phyloP scores from a whole-genome alignment of 1,284 basidiomycete species.

The Exobasidium cylindrosporum region DNA sequence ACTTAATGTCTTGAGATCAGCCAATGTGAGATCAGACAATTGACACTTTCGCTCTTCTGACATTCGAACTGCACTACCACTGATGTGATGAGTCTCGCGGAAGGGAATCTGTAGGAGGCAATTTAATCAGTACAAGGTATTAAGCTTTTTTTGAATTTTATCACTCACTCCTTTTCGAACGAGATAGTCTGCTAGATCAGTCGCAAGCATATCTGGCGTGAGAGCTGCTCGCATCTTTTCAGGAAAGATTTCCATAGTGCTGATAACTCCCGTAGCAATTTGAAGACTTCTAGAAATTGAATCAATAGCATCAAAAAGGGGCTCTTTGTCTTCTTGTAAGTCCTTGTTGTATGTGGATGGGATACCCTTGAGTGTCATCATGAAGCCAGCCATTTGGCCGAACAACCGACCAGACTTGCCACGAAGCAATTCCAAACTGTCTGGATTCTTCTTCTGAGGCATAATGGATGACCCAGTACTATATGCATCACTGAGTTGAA shows the following conservation, averaged over 20 bases:
- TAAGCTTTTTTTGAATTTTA: background rate
- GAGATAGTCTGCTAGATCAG: conserved; percentile 94
- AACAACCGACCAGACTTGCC: conserved; percentile 93
- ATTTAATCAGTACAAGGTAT: background rate
- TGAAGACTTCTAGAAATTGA: conserved; percentile 83
- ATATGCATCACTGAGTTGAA: conserved; percentile 91
- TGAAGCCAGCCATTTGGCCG: conserved; percentile 89
- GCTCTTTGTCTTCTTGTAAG: conserved; percentile 97
- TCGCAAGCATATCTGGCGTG: conserved; percentile 95
- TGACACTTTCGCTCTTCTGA: conserved; percentile 79
- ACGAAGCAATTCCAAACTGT: conserved; percentile 87
- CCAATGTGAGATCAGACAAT: conserved; percentile 73
- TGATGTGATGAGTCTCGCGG: conserved; percentile 97
- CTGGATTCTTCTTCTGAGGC: conserved; percentile 99
- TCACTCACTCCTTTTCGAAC: conserved; percentile 77
- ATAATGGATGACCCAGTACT: conserved; percentile 98
- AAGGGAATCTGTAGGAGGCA: conserved; percentile 65
- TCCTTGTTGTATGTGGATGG: conserved; percentile 99
- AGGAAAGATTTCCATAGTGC: conserved; percentile 81
- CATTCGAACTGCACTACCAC: conserved; percentile 88
- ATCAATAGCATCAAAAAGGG: conserved; percentile 88
- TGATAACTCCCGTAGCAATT: conserved; percentile 90
- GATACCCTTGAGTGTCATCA: conserved; percentile 95
- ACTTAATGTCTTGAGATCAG: conserved; percentile 74
- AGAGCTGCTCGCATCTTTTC: conserved; percentile 85